These are phyloP conservation scores for Calonectria crousiana DNA, from an alignment of 2,329 filamentous ascomycete species.

Conservation along the genomic window DNA sequence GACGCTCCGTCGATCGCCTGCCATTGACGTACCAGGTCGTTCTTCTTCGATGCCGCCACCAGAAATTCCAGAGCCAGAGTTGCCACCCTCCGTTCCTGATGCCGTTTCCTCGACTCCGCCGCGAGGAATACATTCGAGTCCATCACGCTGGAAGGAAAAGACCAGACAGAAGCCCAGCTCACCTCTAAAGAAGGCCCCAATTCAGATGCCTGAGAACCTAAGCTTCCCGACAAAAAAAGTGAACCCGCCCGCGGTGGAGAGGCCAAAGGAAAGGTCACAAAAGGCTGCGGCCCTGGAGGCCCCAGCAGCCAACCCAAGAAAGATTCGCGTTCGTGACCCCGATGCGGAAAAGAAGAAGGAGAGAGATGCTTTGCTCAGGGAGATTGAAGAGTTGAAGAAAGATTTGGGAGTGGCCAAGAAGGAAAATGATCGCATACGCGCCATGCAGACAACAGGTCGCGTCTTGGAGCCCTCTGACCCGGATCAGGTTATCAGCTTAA, in stretches of 20 bases:
- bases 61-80: slow-evolving; percentile 31
- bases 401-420: slow-evolving; percentile 69
- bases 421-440: slow-evolving; percentile 69
- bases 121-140: slow-evolving; percentile 70
- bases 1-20: slow-evolving; percentile 43
- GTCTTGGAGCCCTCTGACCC: slow-evolving; percentile 49
- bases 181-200: slow-evolving; percentile 60
- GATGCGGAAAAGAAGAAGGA: slow-evolving; percentile 63
- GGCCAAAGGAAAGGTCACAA: background rate
- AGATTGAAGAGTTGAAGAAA: slow-evolving; percentile 67
- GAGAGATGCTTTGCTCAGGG: slow-evolving; percentile 64
- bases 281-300: background rate
- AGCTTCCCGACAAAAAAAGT: slow-evolving; percentile 14
- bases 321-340: slow-evolving; percentile 48
- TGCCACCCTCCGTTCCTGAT: slow-evolving; percentile 61
- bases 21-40: slow-evolving; percentile 43
- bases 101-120: slow-evolving; percentile 67
- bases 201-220: slow-evolving; percentile 41
- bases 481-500: slow-evolving; percentile 54
- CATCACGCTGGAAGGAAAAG: slow-evolving; percentile 59
- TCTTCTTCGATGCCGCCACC: slow-evolving; percentile 28
- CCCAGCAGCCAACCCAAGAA: slow-evolving; percentile 4
- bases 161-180: slow-evolving; percentile 58
- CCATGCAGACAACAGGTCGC: slow-evolving; percentile 55
- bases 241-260: background rate